phyloP scores from a whole-genome alignment of 441 rosid species.

The Croton laevigatus region DNA sequence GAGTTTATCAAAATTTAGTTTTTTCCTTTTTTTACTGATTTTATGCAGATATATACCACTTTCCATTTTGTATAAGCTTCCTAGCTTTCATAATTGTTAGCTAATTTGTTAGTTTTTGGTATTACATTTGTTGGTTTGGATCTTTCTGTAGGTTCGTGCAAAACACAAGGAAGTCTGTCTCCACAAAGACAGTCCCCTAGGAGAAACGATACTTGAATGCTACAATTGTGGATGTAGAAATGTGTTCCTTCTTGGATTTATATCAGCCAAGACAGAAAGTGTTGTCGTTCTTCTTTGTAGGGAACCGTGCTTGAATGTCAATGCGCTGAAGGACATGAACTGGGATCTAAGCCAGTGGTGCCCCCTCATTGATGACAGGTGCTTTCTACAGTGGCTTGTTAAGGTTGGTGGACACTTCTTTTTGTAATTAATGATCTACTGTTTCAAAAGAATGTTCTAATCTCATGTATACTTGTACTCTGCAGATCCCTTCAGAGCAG shows the following conservation, averaged over 20 bases:
- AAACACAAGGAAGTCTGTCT: constrained; percentile 99
- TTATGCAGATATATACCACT: too few species aligned
- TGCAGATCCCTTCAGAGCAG: constrained; percentile 95
- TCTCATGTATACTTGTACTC: constrained; percentile 18
- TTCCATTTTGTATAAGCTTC: background rate
- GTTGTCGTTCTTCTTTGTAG: constrained; percentile 98
- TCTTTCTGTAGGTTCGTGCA: constrained; percentile 77
- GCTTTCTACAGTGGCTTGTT: constrained; percentile 98
- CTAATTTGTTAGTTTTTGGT: constrained; percentile 7
- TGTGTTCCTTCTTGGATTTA: constrained; percentile 96
- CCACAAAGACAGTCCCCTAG: constrained; percentile 97
- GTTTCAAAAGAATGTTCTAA: constrained; percentile 23
- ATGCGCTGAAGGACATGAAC: constrained; percentile 99
- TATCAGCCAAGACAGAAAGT: constrained; percentile 97
- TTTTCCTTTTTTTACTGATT: too few species aligned
- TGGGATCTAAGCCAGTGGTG: constrained; percentile 99
- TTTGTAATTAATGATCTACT: constrained; percentile 5
- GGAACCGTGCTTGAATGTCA: constrained; percentile 96
- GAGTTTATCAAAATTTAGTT: background rate
- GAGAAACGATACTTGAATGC: constrained; percentile 98
- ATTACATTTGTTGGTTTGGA: constrained; percentile 15
- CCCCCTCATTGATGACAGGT: constrained; percentile 97
- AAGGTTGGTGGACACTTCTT: constrained; percentile 56
- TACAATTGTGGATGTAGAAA: constrained; percentile 98
- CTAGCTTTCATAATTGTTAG: background rate